Conservation (phyloP, 106 monocot species). For the Acorus gramineus region DNA sequence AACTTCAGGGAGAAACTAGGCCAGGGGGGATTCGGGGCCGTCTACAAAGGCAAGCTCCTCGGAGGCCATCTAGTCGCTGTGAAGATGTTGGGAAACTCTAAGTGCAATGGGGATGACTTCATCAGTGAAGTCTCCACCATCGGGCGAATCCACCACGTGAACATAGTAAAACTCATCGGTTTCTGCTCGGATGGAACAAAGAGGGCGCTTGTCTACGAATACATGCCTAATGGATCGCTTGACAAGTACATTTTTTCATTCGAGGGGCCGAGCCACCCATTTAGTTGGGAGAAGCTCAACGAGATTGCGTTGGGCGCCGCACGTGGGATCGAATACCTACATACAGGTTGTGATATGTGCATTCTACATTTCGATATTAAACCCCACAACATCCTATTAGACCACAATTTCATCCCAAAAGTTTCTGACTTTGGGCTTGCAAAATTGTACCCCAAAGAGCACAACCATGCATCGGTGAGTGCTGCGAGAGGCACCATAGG, state of each 20-base stretch:
- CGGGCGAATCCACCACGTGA: constrained; percentile 40
- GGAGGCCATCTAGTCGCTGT: constrained; percentile 22
- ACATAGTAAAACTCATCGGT: constrained; percentile 31
- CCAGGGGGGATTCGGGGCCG: constrained; percentile 39
- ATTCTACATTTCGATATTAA: constrained; percentile 54
- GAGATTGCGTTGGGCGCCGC: constrained; percentile 31
- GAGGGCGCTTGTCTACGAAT: constrained; percentile 35
- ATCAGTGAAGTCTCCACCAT: constrained; percentile 51
- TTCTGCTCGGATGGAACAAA: constrained; percentile 41
- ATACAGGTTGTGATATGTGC: constrained; percentile 35
- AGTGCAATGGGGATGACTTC: constrained; percentile 34
- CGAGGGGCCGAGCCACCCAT: too few species aligned
- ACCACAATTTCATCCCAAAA: constrained; percentile 21
- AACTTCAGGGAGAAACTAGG: constrained; percentile 43
- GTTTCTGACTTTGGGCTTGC: constrained; percentile 34
- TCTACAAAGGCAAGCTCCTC: constrained; percentile 28
- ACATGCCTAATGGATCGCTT: constrained; percentile 38
- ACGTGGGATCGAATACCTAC: constrained; percentile 35
- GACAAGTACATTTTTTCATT: constrained; percentile 24
- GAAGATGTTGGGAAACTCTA: constrained; percentile 23
- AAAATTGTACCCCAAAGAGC: constrained; percentile 29
- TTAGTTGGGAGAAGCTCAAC: constrained; percentile 3
- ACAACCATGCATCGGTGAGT: constrained; percentile 12
- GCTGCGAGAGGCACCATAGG: constrained; percentile 24
- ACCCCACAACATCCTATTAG: constrained; percentile 41